Conservation (phyloP, 371 early-diverging fungal species). For the Mucor lusitanicus region DNA sequence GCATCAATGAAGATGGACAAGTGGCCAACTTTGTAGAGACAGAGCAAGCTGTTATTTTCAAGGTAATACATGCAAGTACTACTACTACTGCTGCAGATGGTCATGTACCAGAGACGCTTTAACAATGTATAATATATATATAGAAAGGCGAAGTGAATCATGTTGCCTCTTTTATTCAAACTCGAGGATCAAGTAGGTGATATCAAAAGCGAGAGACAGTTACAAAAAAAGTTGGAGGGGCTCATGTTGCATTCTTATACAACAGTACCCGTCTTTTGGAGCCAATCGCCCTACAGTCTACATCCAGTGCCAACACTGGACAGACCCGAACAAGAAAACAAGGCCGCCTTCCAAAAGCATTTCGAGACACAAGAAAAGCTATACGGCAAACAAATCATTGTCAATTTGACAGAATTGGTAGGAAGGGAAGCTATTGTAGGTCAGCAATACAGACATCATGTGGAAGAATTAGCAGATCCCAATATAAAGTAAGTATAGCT, state of each 20-base stretch:
- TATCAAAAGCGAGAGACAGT: background rate
- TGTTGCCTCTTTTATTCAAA: slow-evolving; percentile 66
- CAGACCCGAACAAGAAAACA: slow-evolving; percentile 57
- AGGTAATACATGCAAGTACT: slow-evolving; percentile 13
- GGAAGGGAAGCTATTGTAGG: slow-evolving; percentile 62
- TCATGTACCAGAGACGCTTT: too few relatives aligned
- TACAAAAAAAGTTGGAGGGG: background rate
- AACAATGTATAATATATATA: too few relatives aligned
- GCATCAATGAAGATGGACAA: slow-evolving; percentile 63
- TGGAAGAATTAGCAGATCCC: slow-evolving; percentile 45
- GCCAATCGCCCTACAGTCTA: slow-evolving; percentile 68
- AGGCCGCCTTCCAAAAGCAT: slow-evolving; percentile 59
- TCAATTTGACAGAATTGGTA: slow-evolving; percentile 73
- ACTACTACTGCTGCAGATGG: too few relatives aligned
- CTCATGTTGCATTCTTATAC: background rate
- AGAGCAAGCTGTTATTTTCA: slow-evolving; percentile 52
- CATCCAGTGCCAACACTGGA: slow-evolving; percentile 68
- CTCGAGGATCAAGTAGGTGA: slow-evolving; percentile 61
- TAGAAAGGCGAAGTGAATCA: slow-evolving; percentile 54
- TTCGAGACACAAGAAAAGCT: slow-evolving; percentile 60
- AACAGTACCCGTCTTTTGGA: slow-evolving; percentile 67
- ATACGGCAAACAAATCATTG: slow-evolving; percentile 80
- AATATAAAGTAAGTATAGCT: slow-evolving; percentile 46
- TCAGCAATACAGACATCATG: slow-evolving; percentile 45
- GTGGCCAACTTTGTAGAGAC: slow-evolving; percentile 78